Base-by-base conservation (phyloP, 257 asterid genomes). In the Nicotiana undulata region DNA sequence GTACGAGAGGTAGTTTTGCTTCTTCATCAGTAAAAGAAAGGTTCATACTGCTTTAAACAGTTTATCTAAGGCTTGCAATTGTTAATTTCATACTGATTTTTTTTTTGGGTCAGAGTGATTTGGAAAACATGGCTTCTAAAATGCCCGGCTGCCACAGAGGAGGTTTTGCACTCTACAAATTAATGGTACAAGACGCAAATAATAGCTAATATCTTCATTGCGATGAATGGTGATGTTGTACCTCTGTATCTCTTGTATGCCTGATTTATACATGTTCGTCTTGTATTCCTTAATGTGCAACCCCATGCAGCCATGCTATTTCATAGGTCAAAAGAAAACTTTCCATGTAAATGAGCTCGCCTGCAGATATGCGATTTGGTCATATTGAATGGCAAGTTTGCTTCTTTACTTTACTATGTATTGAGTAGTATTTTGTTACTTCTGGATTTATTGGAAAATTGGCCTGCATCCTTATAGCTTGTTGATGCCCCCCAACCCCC, bases 141-240 rank as follows among this genome's bases (percentile, higher is more conserved):
- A 95, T 95, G 98, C 98, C 98, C 32, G 98, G 98, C 79, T 95
- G 98, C 75, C 98, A 93, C 85, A 92, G 86, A 85, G 98, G 98
- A 87, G 98, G 97, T 78, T 86, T 89, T 77, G 95, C 95, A 40
- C 95, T 95, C 84, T 93, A 90, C 66, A 85, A 91, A 86, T 81
- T 93, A 90, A 91, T 92, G 97, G 59, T 83, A 53, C 89, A 85
- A 53, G 92, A 80, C 70, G 88, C 66, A 6, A 52, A 65, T 74
- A 44, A 74, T 46, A 49, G 28, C 46, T 34, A n/a, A 64, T 63
- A 40, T 40, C 46, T 40, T 40, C 46, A 40, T 40, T 40, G 46
- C 46, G 46, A 7, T 40, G 22, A 44, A 20, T 11, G 11, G 20
- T 13, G 18, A 44, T 9, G 46, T 32, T 18, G 10, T n/a, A 11